A percentile compares a stretch with the other conserved stretches of the same genome.
Evolutionary conservation across 192 early-diverging fungal species (phyloP).

Genomic region (Gaertneriomyces semiglobifer): DNA sequence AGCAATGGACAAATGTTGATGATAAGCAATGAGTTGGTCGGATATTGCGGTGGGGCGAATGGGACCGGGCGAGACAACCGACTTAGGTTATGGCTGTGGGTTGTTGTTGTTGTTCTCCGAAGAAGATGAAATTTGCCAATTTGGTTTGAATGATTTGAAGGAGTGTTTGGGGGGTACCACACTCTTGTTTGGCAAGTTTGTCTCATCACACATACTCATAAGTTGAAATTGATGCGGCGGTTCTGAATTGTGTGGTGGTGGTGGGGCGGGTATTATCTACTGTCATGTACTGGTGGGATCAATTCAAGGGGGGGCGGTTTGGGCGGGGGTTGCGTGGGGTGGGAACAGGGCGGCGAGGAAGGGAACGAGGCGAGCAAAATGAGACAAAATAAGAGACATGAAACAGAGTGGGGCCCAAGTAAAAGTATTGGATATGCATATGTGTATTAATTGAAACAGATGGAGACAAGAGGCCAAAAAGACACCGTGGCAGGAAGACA

Average conservation of each 20-base stretch:
- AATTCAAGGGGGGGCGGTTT: not conserved
- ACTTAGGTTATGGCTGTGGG: not conserved
- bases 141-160: not conserved
- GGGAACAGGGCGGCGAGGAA: no score
- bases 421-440: not conserved
- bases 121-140: not conserved
- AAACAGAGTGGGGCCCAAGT: not conserved
- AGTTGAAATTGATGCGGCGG: not conserved
- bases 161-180: not conserved
- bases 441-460: not conserved
- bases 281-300: no score
- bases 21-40: no score
- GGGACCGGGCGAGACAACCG: not conserved
- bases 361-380: not conserved
- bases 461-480: no score
- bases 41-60: no score
- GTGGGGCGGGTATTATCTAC: no score
- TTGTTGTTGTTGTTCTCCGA: not conserved
- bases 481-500: no score
- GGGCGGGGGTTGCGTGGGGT: not conserved
- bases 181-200: no score
- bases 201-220: no score
- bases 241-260: not conserved
- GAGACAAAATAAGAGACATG: not conserved
- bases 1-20: no score